phyloP scores from a whole-genome alignment of 352 stramenopile genomes.

The Globisporangium carolinianum region DNA sequence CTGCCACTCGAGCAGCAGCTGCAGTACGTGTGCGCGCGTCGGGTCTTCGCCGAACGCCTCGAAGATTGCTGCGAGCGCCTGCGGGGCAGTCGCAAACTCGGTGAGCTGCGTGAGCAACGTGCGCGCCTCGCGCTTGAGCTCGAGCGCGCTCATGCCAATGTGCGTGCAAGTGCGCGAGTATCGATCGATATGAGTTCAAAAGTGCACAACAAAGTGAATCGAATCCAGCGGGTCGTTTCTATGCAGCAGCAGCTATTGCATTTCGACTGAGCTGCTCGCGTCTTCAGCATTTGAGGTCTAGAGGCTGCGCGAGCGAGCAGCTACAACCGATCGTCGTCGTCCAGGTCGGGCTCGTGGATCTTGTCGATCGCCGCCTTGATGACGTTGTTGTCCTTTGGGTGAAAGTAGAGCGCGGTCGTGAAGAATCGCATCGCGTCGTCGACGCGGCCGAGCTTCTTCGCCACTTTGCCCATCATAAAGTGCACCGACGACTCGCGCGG shows the following conservation, averaged over 20 bases:
- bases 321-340: slow-evolving; percentile 50
- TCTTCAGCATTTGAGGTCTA: too few species aligned
- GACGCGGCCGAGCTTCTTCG: slow-evolving; percentile 75
- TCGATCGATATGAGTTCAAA: too few species aligned
- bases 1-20: slow-evolving; percentile 48
- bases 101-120: slow-evolving; percentile 48
- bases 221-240: too few species aligned
- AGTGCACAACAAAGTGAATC: too few species aligned
- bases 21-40: slow-evolving; percentile 18
- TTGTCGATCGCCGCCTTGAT: slow-evolving; percentile 96
- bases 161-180: too few species aligned
- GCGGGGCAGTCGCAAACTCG: slow-evolving; percentile 40
- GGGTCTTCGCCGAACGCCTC: slow-evolving; percentile 16
- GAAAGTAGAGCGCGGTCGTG: slow-evolving; percentile 94
- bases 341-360: slow-evolving; percentile 65
- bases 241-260: too few species aligned
- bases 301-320: too few species aligned
- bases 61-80: slow-evolving; percentile 48
- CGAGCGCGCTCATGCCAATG: too few species aligned
- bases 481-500: slow-evolving; percentile 95
- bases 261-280: too few species aligned
- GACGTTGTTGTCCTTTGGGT: slow-evolving; percentile 96
- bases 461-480: slow-evolving; percentile 95
- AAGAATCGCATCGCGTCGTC: slow-evolving; percentile 95
- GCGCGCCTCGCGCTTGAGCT: slow-evolving; percentile 21